Conservation (phyloP, 1,284 basidiomycete genomes). For the Hemileia vastatrix region DNA sequence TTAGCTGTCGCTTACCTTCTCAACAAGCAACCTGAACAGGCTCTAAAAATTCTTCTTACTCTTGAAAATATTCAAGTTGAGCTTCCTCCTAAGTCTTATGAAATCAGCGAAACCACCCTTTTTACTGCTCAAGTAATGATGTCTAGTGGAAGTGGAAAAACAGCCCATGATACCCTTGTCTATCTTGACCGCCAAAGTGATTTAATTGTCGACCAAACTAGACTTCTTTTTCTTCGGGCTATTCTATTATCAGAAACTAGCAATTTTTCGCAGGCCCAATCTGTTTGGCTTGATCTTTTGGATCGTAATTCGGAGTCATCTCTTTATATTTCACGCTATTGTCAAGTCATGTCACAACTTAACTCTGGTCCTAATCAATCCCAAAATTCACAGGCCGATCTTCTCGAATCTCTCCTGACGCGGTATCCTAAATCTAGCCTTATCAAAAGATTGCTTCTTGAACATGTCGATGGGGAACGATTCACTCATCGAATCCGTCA, state of each 20-base stretch:
- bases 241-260: slow-evolving; percentile 1
- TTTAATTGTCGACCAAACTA: slow-evolving; percentile 11
- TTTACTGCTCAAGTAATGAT: slow-evolving; percentile 30
- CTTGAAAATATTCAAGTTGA: slow-evolving; percentile 50
- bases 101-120: slow-evolving; percentile 10
- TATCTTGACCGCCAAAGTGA: slow-evolving; percentile 9
- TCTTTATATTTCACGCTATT: slow-evolving; percentile 7
- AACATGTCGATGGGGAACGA: slow-evolving; percentile 48
- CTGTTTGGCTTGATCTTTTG: slow-evolving; percentile 16
- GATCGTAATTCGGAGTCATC: slow-evolving; percentile 11
- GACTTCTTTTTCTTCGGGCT: slow-evolving; percentile 9
- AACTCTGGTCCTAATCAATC: background rate
- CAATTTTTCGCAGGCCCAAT: slow-evolving; percentile 6
- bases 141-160: background rate
- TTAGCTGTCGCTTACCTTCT: slow-evolving; percentile 82
- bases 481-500: slow-evolving; percentile 60
- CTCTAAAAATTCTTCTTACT: slow-evolving; percentile 63
- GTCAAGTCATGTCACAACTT: background rate
- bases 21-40: slow-evolving; percentile 62
- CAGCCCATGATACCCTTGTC: slow-evolving; percentile 54
- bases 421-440: slow-evolving; percentile 33
- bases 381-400: slow-evolving; percentile 20
- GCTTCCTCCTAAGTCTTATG: slow-evolving; percentile 18
- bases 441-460: slow-evolving; percentile 30
- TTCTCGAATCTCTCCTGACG: slow-evolving; percentile 16